Percentiles rank a stretch among this genome's conserved stretches.
Conservation (phyloP, 352 stramenopile species). For the Pythium aphanidermatum region DNA sequence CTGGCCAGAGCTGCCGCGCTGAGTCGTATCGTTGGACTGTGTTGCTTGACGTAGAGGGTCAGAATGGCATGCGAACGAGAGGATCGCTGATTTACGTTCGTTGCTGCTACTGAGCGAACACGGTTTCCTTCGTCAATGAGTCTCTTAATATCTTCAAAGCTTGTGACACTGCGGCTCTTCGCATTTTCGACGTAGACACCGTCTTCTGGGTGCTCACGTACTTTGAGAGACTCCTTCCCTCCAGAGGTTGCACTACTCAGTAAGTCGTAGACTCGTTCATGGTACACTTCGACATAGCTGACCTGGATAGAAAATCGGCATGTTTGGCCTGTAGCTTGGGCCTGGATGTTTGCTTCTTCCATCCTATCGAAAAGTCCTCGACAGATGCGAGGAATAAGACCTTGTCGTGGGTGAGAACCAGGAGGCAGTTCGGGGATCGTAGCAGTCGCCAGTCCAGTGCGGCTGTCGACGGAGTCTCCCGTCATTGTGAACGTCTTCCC, state of each 20-base stretch:
- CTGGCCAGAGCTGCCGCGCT: constrained; percentile 8
- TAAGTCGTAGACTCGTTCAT: constrained; percentile 71
- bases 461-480: constrained; percentile 20
- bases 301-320: constrained; percentile 35
- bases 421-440: not conserved
- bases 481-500: constrained; percentile 78
- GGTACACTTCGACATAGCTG: constrained; percentile 81
- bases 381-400: constrained; percentile 59
- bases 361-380: constrained; percentile 53
- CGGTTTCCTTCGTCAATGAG: constrained; percentile 62
- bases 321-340: constrained; percentile 9
- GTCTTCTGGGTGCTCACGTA: constrained; percentile 64
- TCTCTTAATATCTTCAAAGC: constrained; percentile 42
- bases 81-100: constrained; percentile 37
- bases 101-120: constrained; percentile 43
- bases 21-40: constrained; percentile 5
- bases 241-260: constrained; percentile 15
- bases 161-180: constrained; percentile 35
- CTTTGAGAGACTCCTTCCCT: constrained; percentile 52
- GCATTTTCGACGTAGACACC: constrained; percentile 64
- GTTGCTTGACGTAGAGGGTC: constrained; percentile 48
- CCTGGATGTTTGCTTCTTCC: constrained; percentile 11
- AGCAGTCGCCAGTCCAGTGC: not conserved
- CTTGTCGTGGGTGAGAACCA: constrained; percentile 16
- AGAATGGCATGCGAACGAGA: constrained; percentile 64